These are phyloP conservation scores for Phylloporus gajari DNA, from an alignment of 1,284 basidiomycete species.

Conservation along the genomic window DNA sequence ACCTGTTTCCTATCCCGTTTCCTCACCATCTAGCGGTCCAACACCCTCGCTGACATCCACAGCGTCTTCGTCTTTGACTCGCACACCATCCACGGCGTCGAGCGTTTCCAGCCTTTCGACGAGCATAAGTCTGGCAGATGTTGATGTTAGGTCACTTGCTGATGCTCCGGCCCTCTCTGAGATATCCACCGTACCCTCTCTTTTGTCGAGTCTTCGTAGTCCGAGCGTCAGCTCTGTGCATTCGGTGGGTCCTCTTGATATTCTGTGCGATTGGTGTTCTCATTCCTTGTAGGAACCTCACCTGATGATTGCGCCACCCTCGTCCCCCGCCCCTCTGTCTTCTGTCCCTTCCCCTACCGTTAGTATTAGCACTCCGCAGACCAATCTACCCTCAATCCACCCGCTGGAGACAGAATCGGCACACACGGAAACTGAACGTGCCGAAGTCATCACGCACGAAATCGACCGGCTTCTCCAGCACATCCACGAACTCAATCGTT, in stretches of 20 bases:
- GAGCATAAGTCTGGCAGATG: conserved; percentile 38
- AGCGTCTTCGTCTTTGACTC: conserved; percentile 52
- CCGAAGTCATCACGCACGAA: conserved; percentile 67
- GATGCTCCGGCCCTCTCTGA: conserved; percentile 43
- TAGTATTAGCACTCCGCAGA: conserved; percentile 72
- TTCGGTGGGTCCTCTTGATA: conserved; percentile 37
- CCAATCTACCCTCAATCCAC: conserved; percentile 65
- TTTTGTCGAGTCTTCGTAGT: conserved; percentile 54
- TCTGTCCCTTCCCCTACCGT: conserved; percentile 59
- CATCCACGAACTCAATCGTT: conserved; percentile 68
- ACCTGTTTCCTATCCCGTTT: conserved; percentile 21
- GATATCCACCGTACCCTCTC: conserved; percentile 63
- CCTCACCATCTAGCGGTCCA: conserved; percentile 44
- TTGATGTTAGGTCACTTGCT: conserved; percentile 44
- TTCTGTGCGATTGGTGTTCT: conserved; percentile 28
- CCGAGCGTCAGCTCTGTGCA: conserved; percentile 43
- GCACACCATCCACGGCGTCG: conserved; percentile 49
- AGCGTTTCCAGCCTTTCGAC: conserved; percentile 52
- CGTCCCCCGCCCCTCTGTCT: conserved; percentile 40
- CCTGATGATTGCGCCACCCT: conserved; percentile 50
- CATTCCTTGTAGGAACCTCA: conserved; percentile 29
- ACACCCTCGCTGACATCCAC: conserved; percentile 38
- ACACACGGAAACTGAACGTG: conserved; percentile 37
- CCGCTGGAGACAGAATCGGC: conserved; percentile 62
- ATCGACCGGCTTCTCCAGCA: conserved; percentile 73